A percentile compares a stretch with the other conserved stretches of the same genome.
These are phyloP conservation scores for Heterobasidion annosum DNA, from an alignment of 1,284 basidiomycete species.

Conservation along the genomic window DNA sequence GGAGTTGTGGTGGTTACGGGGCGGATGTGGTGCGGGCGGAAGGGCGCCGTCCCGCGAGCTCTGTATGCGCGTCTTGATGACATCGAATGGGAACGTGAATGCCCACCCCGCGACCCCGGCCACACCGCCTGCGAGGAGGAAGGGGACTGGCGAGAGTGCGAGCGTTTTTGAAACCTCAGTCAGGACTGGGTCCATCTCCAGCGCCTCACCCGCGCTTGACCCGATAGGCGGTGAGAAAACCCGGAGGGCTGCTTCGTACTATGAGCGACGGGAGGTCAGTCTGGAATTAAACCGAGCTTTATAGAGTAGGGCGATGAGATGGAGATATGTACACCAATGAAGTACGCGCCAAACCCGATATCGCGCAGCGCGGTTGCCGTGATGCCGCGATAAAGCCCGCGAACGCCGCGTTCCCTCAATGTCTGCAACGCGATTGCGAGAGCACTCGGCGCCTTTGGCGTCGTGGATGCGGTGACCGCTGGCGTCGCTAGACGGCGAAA, in stretches of 20 bases:
- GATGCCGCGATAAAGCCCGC: slow-evolving; percentile 73
- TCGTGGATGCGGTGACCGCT: slow-evolving; percentile 9
- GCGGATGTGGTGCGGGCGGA: not conserved
- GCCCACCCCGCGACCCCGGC: slow-evolving; percentile 70
- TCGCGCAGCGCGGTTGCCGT: slow-evolving; percentile 68
- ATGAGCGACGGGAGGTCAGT: slow-evolving; percentile 7
- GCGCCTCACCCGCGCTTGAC: slow-evolving; percentile 14
- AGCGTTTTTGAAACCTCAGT: slow-evolving; percentile 13
- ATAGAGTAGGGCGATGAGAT: slow-evolving; percentile 3
- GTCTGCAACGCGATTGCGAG: slow-evolving; percentile 46
- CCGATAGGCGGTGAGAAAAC: slow-evolving; percentile 28
- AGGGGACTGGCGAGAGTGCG: slow-evolving; percentile 44
- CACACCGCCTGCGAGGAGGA: slow-evolving; percentile 70
- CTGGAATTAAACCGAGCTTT: not conserved
- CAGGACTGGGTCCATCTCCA: not conserved
- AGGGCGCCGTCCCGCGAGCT: slow-evolving; percentile 19
- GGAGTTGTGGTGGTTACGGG: not conserved
- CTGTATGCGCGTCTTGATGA: slow-evolving; percentile 83
- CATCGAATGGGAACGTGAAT: slow-evolving; percentile 76
- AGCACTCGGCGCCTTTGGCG: slow-evolving; percentile 25
- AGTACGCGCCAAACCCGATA: slow-evolving; percentile 77
- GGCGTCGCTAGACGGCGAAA: slow-evolving; percentile 5
- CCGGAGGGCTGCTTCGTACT: slow-evolving; percentile 73
- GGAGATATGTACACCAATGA: slow-evolving; percentile 47
- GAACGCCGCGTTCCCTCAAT: slow-evolving; percentile 43